A percentile compares a stretch with the other conserved stretches of the same genome.
phyloP scores from a whole-genome alignment of 495 filamentous ascomycete genomes.

The Schizothecium vesticola region DNA sequence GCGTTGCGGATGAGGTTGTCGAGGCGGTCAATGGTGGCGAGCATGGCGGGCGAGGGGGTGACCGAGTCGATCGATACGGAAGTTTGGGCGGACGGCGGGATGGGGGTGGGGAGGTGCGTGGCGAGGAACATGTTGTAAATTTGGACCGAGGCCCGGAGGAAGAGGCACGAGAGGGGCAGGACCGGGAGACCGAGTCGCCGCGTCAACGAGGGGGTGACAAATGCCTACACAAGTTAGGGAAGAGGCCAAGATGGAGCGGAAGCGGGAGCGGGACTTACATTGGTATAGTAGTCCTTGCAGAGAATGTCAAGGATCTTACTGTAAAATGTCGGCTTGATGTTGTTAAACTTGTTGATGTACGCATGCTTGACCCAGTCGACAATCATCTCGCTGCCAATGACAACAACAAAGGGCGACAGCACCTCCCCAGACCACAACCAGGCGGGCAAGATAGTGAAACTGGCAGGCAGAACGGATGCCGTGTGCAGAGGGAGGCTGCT shows the following conservation, averaged over 20 bases:
- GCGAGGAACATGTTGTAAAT: conserved; percentile 98
- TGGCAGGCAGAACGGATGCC: conserved; percentile 68
- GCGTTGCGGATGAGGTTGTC: conserved; percentile 69
- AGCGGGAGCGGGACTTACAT: conserved; percentile 46
- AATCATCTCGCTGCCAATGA: conserved; percentile 91
- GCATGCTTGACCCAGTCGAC: conserved; percentile 98
- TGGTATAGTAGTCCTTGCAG: conserved; percentile 95
- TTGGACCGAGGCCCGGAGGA: conserved; percentile 89
- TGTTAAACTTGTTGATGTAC: conserved; percentile 98
- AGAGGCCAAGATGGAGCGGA: neutral
- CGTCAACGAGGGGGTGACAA: conserved; percentile 76
- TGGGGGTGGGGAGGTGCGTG: conserved; percentile 68
- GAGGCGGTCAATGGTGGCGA: conserved; percentile 65
- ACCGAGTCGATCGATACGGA: conserved; percentile 52
- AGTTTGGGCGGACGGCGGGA: conserved; percentile 63
- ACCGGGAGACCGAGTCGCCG: conserved; percentile 87
- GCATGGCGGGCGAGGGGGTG: conserved; percentile 59
- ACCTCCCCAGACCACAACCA: conserved; percentile 75
- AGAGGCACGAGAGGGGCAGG: conserved; percentile 87
- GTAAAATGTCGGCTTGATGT: conserved; percentile 84
- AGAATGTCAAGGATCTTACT: conserved; percentile 83
- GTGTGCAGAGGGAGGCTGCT: conserved; percentile 44
- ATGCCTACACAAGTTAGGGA: conserved; percentile 52
- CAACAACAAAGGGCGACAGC: conserved; percentile 83
- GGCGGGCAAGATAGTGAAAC: conserved; percentile 81